Evolutionary conservation across 2,329 filamentous ascomycete species (phyloP), one percentile per base, ranked within the genome.

Genomic region (Microdochium trichocladiopsis): DNA sequence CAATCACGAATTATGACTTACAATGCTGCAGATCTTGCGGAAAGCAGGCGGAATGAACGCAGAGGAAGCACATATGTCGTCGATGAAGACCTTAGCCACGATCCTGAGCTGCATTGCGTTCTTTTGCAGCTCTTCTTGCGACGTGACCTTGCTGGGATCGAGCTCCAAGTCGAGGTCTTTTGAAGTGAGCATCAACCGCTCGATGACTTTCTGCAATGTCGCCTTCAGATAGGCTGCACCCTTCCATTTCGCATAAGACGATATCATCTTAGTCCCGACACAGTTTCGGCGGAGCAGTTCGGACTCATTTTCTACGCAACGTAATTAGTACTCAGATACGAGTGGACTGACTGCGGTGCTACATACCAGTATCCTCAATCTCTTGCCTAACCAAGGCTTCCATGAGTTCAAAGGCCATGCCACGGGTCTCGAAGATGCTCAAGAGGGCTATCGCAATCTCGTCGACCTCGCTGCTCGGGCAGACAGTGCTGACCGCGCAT

Each of bases 221-320:
- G 74, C 71, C 58, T 79, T 81, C 33, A 88, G 73, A 61, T 88
- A 88, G 3, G 74, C 65, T 16, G 76, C 71, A 12, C 84, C 84
- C 66, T 87, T 87, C 84, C 84, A 88, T 61, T 85, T 87, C 4
- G 83, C 84, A 59, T 86, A 88, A 8, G 87, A 76, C 1, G 84
- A 86, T 2, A 88, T 73, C 77, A 87, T 85, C 63, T 87, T 88
- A 2, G 84, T 87, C n/a, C 83, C 81, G 1, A 88, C 84, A 57
- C 83, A 87, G 28, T 84, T 85, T 49, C 83, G 74, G n/a, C 84
- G 76, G 11, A 88, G 67, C 22, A 88, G 73, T 59, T 88, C 84
- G 1, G 83, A 77, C 61, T 87, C 84, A 51, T 84, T 87, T 62
- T 87, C 84, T 76, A 52, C n/a, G n/a, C n/a, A 37, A 47, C 33